A percentile compares a stretch with the other conserved stretches of the same genome.
Conservation (phyloP, 306 rosid genomes). For the Astragalus membranaceus region DNA sequence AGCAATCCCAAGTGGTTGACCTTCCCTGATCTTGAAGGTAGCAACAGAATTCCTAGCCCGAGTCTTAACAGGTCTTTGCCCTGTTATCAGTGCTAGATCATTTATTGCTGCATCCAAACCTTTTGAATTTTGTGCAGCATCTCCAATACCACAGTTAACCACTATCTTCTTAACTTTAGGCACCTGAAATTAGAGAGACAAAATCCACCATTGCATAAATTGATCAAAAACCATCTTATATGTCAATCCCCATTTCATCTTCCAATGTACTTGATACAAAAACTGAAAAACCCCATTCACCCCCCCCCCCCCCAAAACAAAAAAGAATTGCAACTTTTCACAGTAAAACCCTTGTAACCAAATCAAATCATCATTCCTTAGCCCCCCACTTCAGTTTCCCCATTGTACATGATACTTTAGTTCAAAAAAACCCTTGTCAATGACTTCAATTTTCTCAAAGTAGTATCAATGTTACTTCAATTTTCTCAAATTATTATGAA, state of each 20-base stretch:
- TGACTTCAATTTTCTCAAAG: too few relatives aligned
- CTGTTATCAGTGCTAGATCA: slow-evolving; percentile 78
- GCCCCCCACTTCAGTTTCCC: not conserved
- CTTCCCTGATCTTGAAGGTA: slow-evolving; percentile 96
- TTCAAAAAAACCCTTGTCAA: not conserved
- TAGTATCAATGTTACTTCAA: too few relatives aligned
- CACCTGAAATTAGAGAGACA: slow-evolving; percentile 43
- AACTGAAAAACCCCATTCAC: not conserved
- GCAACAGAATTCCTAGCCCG: slow-evolving; percentile 80
- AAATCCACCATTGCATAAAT: slow-evolving; percentile 19
- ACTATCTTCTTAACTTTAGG: slow-evolving; percentile 88
- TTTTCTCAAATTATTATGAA: too few relatives aligned
- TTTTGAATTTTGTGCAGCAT: slow-evolving; percentile 93
- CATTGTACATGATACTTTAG: not conserved
- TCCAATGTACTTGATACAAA: not conserved
- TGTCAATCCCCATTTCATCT: not conserved
- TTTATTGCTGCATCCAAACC: slow-evolving; percentile 89
- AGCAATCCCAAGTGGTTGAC: slow-evolving; percentile 96
- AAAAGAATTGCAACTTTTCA: not conserved
- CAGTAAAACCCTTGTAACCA: not conserved
- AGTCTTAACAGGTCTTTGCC: slow-evolving; percentile 90
- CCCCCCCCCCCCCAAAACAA: not conserved
- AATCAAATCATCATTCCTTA: not conserved
- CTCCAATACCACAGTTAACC: slow-evolving; percentile 96
- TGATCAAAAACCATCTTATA: not conserved